Evolutionary conservation across 129 eudicot species (phyloP), one percentile per base, ranked within the genome.

Genomic region (Escallonia herrerae): DNA sequence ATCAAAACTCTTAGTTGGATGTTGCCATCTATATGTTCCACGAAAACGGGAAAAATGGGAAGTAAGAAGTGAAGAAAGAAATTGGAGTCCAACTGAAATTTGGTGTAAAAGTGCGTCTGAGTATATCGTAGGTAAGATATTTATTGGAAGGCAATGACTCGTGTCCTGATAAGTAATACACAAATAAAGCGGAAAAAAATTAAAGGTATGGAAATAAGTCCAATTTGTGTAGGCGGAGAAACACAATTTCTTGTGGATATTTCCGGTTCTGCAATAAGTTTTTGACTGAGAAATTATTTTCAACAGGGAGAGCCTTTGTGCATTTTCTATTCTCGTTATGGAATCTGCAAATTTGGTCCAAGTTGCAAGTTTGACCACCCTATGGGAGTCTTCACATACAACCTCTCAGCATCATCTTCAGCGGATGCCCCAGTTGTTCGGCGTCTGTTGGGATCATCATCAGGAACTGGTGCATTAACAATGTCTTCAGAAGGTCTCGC

Each of bases 351-450:
- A 79, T 91, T 91, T 65, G 98, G 98, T 54, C 96, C 96, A 77
- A 85, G 94, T 84, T 91, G 98, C 95, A 91, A 91, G 82, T 91
- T 88, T 80, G 95, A 91, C 82, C 98, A 88, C 64, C 98, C 98
- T 3, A 87, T 88, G 96, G 84, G 81, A 51, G 86, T 79, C 64
- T 88, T 85, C 61, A 69, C 89, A 15, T 81, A 81, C 82, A 76
- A 76, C 60, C 45, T 77, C 3, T 49, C 90, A 53, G 72, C 79
- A 54, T 74, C 88, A 72, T 79, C 77, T 52, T 67, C 97, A 46
- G 70, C 84, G 45, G 87, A 89, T 15, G 64, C 70, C 46, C 80
- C 83, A 63, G 76, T 75, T 39, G 76, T 73, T 60, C 80, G 77
- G 50, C 87, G 76, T 68, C 64, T 75, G 43, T 72, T 91, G 81